Conservation (phyloP, 345 rosid genomes). For the Populus tremula region DNA sequence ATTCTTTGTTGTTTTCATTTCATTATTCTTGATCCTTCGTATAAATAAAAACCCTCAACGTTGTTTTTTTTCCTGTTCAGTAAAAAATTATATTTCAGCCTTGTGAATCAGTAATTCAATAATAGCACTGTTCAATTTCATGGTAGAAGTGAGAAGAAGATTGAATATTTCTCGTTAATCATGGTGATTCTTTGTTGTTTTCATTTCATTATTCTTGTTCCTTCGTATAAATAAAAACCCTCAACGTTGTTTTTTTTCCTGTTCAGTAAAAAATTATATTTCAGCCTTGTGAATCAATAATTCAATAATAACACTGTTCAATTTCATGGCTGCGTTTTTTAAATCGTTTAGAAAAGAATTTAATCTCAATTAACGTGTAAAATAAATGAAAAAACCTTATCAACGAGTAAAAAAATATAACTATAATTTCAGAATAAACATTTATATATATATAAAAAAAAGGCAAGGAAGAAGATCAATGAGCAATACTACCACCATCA, state of each 20-base stretch:
- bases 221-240: not conserved
- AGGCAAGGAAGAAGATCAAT: no score
- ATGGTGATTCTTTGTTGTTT: not conserved
- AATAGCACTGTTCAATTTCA: not conserved
- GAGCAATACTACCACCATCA: not conserved
- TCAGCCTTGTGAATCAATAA: not conserved
- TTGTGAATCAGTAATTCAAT: not conserved
- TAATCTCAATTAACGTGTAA: no score
- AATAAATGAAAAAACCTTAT: no score
- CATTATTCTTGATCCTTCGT: not conserved
- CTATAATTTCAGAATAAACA: no score
- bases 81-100: not conserved
- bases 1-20: not conserved
- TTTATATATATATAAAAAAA: no score
- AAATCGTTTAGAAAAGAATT: no score
- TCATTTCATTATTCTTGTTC: slow-evolving; percentile 4
- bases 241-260: not conserved
- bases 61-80: not conserved
- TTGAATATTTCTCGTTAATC: not conserved
- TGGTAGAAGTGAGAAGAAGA: not conserved
- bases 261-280: not conserved
- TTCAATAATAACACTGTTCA: not conserved
- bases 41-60: not conserved
- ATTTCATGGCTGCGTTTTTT: no score
- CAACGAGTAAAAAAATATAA: no score